A percentile compares a stretch with the other conserved stretches of the same genome.
Evolutionary conservation across 139 green algal genomes (phyloP).

Genomic region (Chlamydomonas schloesseri): DNA sequence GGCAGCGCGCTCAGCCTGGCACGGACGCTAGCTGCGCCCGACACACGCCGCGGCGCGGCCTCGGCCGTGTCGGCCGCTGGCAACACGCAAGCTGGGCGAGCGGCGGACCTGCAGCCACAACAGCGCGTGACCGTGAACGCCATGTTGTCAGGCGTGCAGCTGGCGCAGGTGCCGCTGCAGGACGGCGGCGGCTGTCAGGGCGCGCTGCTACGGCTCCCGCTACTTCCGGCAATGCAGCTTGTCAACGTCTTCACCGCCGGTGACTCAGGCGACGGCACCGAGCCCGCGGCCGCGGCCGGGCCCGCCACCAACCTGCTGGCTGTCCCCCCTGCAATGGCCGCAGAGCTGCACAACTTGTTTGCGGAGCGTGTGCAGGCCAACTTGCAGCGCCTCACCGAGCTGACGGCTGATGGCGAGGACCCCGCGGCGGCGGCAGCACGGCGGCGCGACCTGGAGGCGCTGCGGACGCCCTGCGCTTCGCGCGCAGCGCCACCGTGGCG

Average conservation of each 20-base stretch:
- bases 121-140: neutral
- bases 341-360: neutral
- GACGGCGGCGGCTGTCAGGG: neutral
- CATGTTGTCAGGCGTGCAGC: neutral
- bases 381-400: neutral
- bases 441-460: neutral
- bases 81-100: too few species aligned
- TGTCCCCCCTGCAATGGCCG: neutral
- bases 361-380: neutral
- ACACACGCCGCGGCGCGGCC: too few species aligned
- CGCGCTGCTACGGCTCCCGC: neutral
- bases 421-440: too few species aligned
- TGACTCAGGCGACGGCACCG: too few species aligned
- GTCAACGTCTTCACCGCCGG: constrained; percentile 19
- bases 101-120: neutral
- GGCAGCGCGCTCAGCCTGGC: too few species aligned
- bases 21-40: too few species aligned
- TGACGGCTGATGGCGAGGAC: neutral
- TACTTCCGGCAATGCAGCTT: neutral
- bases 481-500: neutral
- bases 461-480: neutral
- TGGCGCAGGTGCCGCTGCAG: neutral
- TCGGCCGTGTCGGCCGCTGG: too few species aligned
- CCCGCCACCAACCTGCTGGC: constrained; percentile 18
- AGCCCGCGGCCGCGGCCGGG: neutral